Base-by-base conservation (phyloP, 1,284 basidiomycete species). In the Ustilago curta region DNA sequence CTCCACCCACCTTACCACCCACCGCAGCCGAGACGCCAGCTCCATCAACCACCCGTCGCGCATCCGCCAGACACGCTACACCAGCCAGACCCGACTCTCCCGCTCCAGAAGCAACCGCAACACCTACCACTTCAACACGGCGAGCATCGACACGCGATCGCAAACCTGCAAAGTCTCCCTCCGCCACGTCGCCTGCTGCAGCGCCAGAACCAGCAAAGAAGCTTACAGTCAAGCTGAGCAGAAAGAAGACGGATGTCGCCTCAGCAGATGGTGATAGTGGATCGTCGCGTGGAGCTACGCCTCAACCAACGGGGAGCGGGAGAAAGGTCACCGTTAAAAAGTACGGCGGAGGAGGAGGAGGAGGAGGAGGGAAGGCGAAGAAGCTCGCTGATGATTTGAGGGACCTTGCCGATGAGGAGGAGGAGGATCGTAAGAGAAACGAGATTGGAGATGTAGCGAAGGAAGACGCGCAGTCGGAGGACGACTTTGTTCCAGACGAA, bases 391-490 rank as follows among this genome's bases (percentile, higher is more conserved):
- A 64, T 32, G 62, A 65, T 9, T 14, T 65, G 58, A 53, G 61
- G 2, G 61, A 65, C 40, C 58, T 70, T 4, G 68, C 48, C 2
- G 61, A 70, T 19, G 57, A 70, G 2, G 53, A 70, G 8, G 48
- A 44, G 7, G 57, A 64, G 0, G 54, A 70, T n/a, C n/a, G 21
- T 19, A 31, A 0, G 56, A 50, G 9, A 42, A 53, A 51, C 21
- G 43, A 14, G 21, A 18, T 5, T 31, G 45, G 18, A 18, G 42
- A 48, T 23, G 37, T 23, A 5, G 39, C 42, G 25, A 50, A 23
- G 19, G 21, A 57, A n/a, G 55, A 31, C 12, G 45, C 25, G 8
- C 44, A 19, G 8, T 48, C 45, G 3, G 57, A 23, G n/a, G 65
- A 61, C 27, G 50, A 61, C 1, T 48, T 48, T 12, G 44, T 37